These are phyloP conservation scores for Bauhinia variegata DNA, from an alignment of 306 rosid species.

Conservation along the genomic window DNA sequence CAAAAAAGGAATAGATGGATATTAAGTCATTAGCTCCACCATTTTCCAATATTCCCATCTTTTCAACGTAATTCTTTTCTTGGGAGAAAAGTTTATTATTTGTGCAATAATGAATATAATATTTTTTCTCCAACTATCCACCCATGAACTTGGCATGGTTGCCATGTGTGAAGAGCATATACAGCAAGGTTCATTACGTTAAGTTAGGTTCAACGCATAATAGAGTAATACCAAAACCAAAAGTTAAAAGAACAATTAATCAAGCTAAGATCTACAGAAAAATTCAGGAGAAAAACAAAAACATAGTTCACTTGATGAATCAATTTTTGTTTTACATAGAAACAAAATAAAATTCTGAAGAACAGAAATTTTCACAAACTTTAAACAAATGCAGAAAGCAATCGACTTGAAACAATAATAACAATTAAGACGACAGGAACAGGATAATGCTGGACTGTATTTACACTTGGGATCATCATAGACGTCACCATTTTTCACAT, in stretches of 20 bases:
- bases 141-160: conserved; percentile 34
- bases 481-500: conserved; percentile 19
- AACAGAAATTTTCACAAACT: conserved; percentile 31
- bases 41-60: no score
- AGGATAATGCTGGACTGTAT: conserved; percentile 46
- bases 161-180: conserved; percentile 44
- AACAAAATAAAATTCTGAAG: conserved; percentile 24
- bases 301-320: not conserved
- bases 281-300: not conserved
- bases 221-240: not conserved
- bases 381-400: conserved; percentile 35
- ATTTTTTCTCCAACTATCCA: not conserved
- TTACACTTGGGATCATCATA: conserved; percentile 42
- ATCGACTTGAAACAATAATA: conserved; percentile 36
- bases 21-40: no score
- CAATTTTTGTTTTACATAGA: conserved; percentile 23
- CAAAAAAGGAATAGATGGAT: no score
- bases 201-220: conserved; percentile 41
- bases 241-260: not conserved
- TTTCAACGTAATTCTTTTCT: no score
- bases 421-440: conserved; percentile 36
- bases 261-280: not conserved
- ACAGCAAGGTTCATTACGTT: conserved; percentile 3
- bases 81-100: no score
- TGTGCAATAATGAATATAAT: no score